A percentile compares a stretch with the other conserved stretches of the same genome.
Conservation (phyloP, 2,329 filamentous ascomycete species). For the Penicillium oxalicum region DNA sequence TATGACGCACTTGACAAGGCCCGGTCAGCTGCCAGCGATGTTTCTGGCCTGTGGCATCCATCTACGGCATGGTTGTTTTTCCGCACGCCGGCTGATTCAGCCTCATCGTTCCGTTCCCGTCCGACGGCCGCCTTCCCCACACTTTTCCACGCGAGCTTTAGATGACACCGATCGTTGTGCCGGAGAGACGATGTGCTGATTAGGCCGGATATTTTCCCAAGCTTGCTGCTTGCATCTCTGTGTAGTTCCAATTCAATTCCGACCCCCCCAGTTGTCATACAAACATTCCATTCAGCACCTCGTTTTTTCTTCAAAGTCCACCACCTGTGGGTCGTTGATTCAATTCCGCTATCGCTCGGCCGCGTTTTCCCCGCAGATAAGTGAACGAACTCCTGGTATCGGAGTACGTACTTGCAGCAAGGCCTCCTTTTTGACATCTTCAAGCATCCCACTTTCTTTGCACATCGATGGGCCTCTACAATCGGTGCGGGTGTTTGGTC, state of each 20-base stretch:
- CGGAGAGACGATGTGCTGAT: too few species aligned
- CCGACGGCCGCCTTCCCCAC: conserved; percentile 14
- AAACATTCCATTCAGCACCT: too few species aligned
- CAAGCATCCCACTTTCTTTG: conserved; percentile 17
- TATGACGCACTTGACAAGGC: conserved; percentile 14
- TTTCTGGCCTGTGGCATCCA: too few species aligned
- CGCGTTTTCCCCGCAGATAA: conserved; percentile 7
- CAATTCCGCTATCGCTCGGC: neutral
- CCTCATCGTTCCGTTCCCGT: conserved; percentile 12
- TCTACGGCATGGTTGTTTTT: conserved; percentile 3
- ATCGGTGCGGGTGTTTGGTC: conserved; percentile 30
- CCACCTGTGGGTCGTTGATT: too few species aligned
- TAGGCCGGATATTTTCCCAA: too few species aligned
- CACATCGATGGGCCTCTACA: conserved; percentile 33
- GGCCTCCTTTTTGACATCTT: conserved; percentile 1
- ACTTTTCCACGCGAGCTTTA: conserved; percentile 14
- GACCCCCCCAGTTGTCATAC: too few species aligned
- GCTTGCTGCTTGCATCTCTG: too few species aligned
- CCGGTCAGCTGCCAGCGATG: conserved; percentile 10
- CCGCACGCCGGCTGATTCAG: conserved; percentile 16
- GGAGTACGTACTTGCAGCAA: conserved; percentile 11
- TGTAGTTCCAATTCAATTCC: too few species aligned
- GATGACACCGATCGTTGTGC: conserved; percentile 6
- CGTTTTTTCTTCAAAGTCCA: too few species aligned
- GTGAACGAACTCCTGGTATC: conserved; percentile 2